phyloP scores from a whole-genome alignment of 2,329 filamentous ascomycete species.

The Fusarium domesticum region DNA sequence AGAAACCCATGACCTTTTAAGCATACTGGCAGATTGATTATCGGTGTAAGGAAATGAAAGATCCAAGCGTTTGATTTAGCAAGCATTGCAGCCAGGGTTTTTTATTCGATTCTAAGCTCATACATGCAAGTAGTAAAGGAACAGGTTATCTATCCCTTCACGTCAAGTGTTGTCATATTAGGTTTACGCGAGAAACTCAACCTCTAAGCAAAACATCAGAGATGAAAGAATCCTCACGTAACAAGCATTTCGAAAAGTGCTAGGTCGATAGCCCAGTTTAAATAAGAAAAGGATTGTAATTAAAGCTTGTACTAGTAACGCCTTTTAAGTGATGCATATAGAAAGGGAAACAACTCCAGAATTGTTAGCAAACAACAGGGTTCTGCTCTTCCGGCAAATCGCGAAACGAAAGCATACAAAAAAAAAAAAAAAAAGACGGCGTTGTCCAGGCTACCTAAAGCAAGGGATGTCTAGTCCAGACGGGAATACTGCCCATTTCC shows the following conservation, averaged over 20 bases:
- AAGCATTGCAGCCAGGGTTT: too few species aligned
- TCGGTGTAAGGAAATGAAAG: conserved; percentile 17
- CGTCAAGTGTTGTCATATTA: too few species aligned
- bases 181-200: too few species aligned
- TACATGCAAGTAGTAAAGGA: too few species aligned
- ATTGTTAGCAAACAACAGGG: conserved; percentile 10
- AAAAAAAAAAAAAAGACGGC: not conserved
- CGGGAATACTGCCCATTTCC: not conserved
- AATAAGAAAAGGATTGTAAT: conserved; percentile 21
- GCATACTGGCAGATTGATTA: too few species aligned
- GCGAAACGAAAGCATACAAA: conserved; percentile 10
- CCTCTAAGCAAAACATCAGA: too few species aligned
- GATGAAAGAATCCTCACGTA: not conserved
- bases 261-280: not conserved
- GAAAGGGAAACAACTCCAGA: conserved; percentile 15
- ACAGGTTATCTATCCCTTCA: too few species aligned
- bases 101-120: too few species aligned
- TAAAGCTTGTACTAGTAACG: conserved; percentile 32
- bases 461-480: not conserved
- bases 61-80: too few species aligned
- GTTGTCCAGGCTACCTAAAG: not conserved
- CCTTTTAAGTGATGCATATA: conserved; percentile 25
- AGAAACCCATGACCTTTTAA: conserved; percentile 13
- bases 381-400: conserved; percentile 17
- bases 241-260: not conserved